A percentile compares a stretch with the other conserved stretches of the same genome.
Conservation (phyloP, 1,284 basidiomycete species). For the Boletus sp. region DNA sequence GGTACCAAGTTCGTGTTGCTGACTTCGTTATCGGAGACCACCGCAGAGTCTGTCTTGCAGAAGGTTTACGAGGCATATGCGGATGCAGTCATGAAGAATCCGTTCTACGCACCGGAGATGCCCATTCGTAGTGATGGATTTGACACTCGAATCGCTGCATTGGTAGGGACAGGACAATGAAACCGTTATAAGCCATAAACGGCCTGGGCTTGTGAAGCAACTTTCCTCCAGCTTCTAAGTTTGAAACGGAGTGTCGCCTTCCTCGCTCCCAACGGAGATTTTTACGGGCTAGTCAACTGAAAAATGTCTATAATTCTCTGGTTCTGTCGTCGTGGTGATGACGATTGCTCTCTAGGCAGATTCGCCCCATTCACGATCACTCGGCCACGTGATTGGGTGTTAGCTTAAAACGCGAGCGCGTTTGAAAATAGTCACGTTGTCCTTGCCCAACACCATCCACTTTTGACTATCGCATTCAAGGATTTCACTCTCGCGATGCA, state of each 20-base stretch:
- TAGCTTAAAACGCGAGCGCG: slow-evolving; percentile 14
- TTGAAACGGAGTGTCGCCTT: background rate
- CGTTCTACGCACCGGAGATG: slow-evolving; percentile 99
- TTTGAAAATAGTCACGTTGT: slow-evolving; percentile 1
- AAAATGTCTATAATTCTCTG: background rate
- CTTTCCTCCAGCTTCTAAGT: background rate
- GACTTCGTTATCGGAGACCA: slow-evolving; percentile 72
- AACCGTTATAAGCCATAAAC: background rate
- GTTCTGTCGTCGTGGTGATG: no score
- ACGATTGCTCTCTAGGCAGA: background rate
- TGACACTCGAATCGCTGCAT: slow-evolving; percentile 63
- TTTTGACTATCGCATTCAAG: background rate
- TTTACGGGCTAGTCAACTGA: background rate
- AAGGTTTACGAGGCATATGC: slow-evolving; percentile 89
- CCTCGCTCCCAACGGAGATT: background rate
- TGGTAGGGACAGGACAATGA: slow-evolving; percentile 50
- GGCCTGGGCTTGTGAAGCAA: background rate
- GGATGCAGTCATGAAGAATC: slow-evolving; percentile 98
- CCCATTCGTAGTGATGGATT: slow-evolving; percentile 92
- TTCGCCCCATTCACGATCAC: background rate
- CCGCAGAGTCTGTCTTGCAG: slow-evolving; percentile 70
- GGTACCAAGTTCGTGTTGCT: slow-evolving; percentile 97
- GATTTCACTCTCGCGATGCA: slow-evolving; percentile 23
- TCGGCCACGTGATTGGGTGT: slow-evolving; percentile 23
- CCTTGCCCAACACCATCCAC: slow-evolving; percentile 1